These are phyloP conservation scores for Malassezia restricta DNA, from an alignment of 1,284 basidiomycete species.

Conservation along the genomic window DNA sequence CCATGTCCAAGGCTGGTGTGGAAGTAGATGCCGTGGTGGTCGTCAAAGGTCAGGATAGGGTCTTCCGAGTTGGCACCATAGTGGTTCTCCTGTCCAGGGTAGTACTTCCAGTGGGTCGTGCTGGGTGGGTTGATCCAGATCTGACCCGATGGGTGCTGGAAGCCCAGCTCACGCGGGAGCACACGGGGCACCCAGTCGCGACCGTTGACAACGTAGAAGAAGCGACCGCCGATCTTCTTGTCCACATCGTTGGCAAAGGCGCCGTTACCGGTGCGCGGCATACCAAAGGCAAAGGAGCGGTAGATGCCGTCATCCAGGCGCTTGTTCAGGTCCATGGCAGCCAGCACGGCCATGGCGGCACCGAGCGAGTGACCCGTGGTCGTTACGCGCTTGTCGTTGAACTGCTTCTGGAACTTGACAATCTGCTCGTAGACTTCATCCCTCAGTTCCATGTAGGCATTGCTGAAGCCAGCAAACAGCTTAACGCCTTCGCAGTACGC, in stretches of 20 bases:
- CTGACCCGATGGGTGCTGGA: slow-evolving; percentile 25
- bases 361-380: slow-evolving; percentile 33
- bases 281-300: slow-evolving; percentile 22
- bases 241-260: slow-evolving; percentile 27
- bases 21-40: slow-evolving; percentile 7
- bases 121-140: slow-evolving; percentile 31
- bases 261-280: slow-evolving; percentile 25
- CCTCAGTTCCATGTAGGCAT: slow-evolving; percentile 26
- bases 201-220: slow-evolving; percentile 27
- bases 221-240: slow-evolving; percentile 17
- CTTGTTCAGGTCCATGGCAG: slow-evolving; percentile 26
- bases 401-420: slow-evolving; percentile 10
- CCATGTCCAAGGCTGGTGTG: not conserved
- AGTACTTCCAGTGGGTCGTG: slow-evolving; percentile 18
- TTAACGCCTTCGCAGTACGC: slow-evolving; percentile 12
- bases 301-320: slow-evolving; percentile 18
- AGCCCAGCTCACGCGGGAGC: slow-evolving; percentile 19
- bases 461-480: slow-evolving; percentile 27
- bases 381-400: slow-evolving; percentile 20
- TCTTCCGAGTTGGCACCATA: slow-evolving; percentile 23
- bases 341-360: slow-evolving; percentile 26
- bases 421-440: slow-evolving; percentile 22
- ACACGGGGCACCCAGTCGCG: slow-evolving; percentile 26
- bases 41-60: slow-evolving; percentile 1
- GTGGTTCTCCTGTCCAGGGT: slow-evolving; percentile 32